Evolutionary conservation across 768 basidiomycete genomes (phyloP).

Genomic region (Collybia mongolica): DNA sequence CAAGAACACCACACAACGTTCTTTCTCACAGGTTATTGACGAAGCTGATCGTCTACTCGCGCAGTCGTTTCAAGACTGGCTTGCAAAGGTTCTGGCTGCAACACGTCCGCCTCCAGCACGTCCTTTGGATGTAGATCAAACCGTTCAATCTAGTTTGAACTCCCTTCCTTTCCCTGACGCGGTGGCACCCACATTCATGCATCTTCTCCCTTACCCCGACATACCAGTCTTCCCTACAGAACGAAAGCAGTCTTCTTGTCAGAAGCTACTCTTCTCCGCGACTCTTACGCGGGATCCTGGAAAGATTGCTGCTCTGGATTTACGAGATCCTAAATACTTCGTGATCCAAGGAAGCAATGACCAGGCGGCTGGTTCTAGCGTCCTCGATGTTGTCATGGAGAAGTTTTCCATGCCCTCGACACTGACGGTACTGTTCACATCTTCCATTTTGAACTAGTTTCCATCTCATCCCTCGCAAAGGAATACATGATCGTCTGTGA

Average conservation of each 20-base stretch:
- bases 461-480: constrained; percentile 32
- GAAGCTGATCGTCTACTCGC: constrained; percentile 96
- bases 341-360: constrained; percentile 63
- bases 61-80: constrained; percentile 96
- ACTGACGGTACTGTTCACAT: constrained; percentile 52
- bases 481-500: constrained; percentile 87
- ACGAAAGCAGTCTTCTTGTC: constrained; percentile 65
- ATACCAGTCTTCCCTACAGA: constrained; percentile 56
- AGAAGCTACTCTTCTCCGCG: constrained; percentile 95
- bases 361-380: constrained; percentile 29
- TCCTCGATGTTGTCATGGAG: constrained; percentile 63
- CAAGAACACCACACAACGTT: neutral
- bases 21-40: constrained; percentile 75
- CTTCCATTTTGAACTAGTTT: neutral
- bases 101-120: constrained; percentile 37
- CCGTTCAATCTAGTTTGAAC: neutral
- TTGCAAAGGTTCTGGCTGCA: constrained; percentile 79
- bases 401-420: constrained; percentile 81
- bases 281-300: constrained; percentile 93
- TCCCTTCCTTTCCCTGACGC: constrained; percentile 40
- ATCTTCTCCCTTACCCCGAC: constrained; percentile 36
- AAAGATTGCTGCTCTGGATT: constrained; percentile 80
- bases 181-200: constrained; percentile 60
- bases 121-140: neutral
- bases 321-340: constrained; percentile 84